These are phyloP conservation scores for Echinosphaeria canescens DNA, from an alignment of 2,329 filamentous ascomycete species.

Conservation along the genomic window DNA sequence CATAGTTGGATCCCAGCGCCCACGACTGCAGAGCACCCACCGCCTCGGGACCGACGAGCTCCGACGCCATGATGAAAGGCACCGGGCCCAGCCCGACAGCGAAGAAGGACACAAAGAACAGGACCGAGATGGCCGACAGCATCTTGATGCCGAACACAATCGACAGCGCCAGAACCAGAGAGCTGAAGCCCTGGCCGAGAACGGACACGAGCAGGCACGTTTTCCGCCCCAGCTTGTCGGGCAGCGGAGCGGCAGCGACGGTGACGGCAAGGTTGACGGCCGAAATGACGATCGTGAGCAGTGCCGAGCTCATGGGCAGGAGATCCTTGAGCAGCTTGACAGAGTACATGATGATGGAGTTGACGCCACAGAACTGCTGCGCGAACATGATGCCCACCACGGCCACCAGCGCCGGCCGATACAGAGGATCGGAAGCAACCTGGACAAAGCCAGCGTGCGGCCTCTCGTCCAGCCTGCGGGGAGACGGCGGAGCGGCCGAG, in stretches of 20 bases:
- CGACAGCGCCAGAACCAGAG: slow-evolving; percentile 57
- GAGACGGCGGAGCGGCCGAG: slow-evolving; percentile 8
- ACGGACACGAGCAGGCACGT: slow-evolving; percentile 66
- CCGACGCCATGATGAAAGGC: slow-evolving; percentile 82
- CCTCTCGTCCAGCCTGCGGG: slow-evolving; percentile 5
- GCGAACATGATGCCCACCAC: slow-evolving; percentile 82
- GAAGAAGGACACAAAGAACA: slow-evolving; percentile 77
- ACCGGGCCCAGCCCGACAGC: slow-evolving; percentile 82
- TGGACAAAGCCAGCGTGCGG: slow-evolving; percentile 34
- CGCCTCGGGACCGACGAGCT: slow-evolving; percentile 76
- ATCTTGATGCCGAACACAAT: slow-evolving; percentile 54
- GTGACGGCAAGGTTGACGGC: slow-evolving; percentile 73
- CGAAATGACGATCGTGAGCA: slow-evolving; percentile 77
- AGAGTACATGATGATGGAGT: slow-evolving; percentile 97
- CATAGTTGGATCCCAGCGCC: slow-evolving; percentile 70
- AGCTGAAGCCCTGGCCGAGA: slow-evolving; percentile 61
- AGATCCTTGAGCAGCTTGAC: slow-evolving; percentile 71
- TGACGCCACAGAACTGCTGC: slow-evolving; percentile 86
- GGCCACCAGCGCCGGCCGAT: slow-evolving; percentile 56
- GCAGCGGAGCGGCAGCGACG: slow-evolving; percentile 57
- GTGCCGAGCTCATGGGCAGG: slow-evolving; percentile 57
- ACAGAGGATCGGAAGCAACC: slow-evolving; percentile 44
- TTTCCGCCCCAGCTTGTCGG: slow-evolving; percentile 78
- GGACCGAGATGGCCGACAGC: slow-evolving; percentile 59
- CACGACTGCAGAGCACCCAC: slow-evolving; percentile 84